Evolutionary conservation across 2,329 filamentous ascomycete genomes (phyloP), one percentile per base, ranked within the genome.

Genomic region (Microdochium trichocladiopsis): DNA sequence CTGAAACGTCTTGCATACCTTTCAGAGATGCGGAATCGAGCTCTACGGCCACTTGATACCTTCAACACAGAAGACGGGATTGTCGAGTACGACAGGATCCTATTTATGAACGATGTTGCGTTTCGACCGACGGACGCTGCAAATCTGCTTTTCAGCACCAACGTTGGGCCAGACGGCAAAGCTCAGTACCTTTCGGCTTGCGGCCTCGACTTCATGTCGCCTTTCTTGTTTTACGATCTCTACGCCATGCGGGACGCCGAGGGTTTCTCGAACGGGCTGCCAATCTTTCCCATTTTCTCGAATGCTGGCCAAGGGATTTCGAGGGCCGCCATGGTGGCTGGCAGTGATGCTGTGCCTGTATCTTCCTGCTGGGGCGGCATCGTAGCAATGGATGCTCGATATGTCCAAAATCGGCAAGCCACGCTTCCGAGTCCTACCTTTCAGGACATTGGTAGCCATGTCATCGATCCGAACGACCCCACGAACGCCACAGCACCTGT

Each of bases 331-430:
- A 83, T 90, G 18, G 66, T 88, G 2, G 71, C 70, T 0, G 79
- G 82, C 52, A 76, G 66, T 36, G 82, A 85, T 57, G 80, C 86
- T 0, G 86, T 91, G 1, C 78, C 82, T 9, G 87, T 90, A 1
- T 80, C 78, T 59, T 84, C 83, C 57, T 91, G 88, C 68, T 91
- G 87, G 88, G 85, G 86, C 50, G 88, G 88, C 22, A 90, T 90
- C 80, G 84, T 82, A 2, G 81, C 81, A 2, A 84, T 84, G 66
- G 77, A 85, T 61, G 83, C 80, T 1, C 69, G 70, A 48, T 83
- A 79, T 65, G 79, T 86, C 48, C 79, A 83, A 59, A 68, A 73
- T 56, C 45, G 63, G 45, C 58, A 64, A 43, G 50, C 51, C 16
- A 55, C 58, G 12, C 58, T 71, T 25, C 69, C 69, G 9, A 52